Evolutionary conservation across 139 green algal species (phyloP), one percentile per base, ranked within the genome.

Genomic region (Chlamydomonas sp.): DNA sequence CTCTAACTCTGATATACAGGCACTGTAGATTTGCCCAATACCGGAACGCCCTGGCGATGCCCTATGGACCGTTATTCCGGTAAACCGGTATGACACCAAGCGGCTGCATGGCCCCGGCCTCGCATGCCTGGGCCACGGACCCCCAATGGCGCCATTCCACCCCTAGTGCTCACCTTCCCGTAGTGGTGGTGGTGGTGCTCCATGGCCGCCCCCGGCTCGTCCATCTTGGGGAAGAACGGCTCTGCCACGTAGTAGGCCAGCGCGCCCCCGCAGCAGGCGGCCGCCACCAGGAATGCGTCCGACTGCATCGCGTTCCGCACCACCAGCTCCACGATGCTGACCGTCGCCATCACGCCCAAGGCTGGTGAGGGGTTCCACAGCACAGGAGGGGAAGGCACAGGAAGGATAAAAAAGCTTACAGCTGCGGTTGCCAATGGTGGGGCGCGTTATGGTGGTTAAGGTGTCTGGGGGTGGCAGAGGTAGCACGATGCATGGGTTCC

Each of bases 281-380:
- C 83, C 10, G 79, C 4, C 16, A 92, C 72, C 10, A 91, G 69
- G 66, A 92, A 82, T 10, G 80, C 69, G 61, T 93, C 84, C 59
- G 83, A 64, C 57, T 90, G n/a, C 67, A 91, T 59, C 2, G 90
- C 92, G 12, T 97, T 98, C 62, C 93, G 89, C 5, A 96, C 75
- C 81, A 94, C 95, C 86, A 99, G 92, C 87, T 99, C 97, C 7
- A 94, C 87, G 1, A 96, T 83, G n/a, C 91, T 95, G 20, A 99
- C 91, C 7, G 93, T 93, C 16, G 93, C 79, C 97, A 99, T 99
- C 0, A 99, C 97, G 20, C 94, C 94, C 58, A 95, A 85, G 60
- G 92, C 91, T 49, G 31, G 31, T 49, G 31, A 49, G 31, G 31
- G 31, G 31, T 49, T 49, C 31, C 31, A 49, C 31, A 49, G 31